A percentile compares a stretch with the other conserved stretches of the same genome.
Evolutionary conservation across 345 rosid species (phyloP).

Genomic region (Citrus reticulata): DNA sequence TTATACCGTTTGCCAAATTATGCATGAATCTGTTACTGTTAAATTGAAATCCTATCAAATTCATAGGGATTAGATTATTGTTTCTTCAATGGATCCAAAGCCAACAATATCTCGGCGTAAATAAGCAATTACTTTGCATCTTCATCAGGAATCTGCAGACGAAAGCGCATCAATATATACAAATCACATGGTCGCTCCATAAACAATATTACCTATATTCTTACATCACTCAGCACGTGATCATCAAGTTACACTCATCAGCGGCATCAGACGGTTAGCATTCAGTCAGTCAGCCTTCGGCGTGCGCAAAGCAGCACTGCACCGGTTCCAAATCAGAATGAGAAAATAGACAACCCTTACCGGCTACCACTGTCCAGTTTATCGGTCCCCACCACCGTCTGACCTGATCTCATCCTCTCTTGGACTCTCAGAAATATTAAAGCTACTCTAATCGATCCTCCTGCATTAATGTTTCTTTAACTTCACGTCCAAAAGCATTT

Average conservation of each 20-base stretch:
- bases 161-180: conserved; percentile 4
- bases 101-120: background rate
- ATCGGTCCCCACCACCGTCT: background rate
- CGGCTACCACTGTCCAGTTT: background rate
- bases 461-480: background rate
- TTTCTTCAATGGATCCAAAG: background rate
- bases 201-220: background rate
- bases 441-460: background rate
- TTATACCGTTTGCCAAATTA: too few species aligned
- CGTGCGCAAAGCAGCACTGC: background rate
- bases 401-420: background rate
- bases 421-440: background rate
- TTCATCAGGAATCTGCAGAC: conserved; percentile 8
- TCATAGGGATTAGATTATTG: background rate
- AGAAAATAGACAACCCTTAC: background rate
- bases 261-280: background rate
- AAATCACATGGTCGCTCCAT: conserved; percentile 5
- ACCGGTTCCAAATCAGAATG: background rate
- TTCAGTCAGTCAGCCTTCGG: background rate
- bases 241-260: background rate
- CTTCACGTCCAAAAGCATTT: background rate
- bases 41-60: background rate
- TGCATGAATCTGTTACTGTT: too few species aligned
- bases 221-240: background rate
- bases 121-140: background rate